Evolutionary conservation across 2,329 filamentous ascomycete species (phyloP).

Genomic region (Golovinomyces cichoracearum): DNA sequence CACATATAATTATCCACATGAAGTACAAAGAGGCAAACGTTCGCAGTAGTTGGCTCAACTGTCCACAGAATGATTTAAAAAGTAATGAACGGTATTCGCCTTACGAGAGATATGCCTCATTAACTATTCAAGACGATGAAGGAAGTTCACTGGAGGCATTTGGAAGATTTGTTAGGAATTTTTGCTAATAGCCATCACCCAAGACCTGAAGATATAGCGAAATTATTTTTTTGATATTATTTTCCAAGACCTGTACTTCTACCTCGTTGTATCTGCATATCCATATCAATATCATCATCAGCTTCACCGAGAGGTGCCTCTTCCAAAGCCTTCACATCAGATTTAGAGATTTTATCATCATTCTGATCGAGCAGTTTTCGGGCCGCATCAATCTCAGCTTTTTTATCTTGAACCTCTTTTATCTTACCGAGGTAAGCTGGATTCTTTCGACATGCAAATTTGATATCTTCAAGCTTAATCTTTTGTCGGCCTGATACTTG

Average conservation of each 20-base stretch:
- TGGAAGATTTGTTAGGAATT: too few species aligned
- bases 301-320: slow-evolving; percentile 28
- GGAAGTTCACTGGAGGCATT: too few species aligned
- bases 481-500: slow-evolving; percentile 76
- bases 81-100: too few species aligned
- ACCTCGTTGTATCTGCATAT: slow-evolving; percentile 4
- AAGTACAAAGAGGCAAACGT: too few species aligned
- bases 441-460: slow-evolving; percentile 73
- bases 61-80: too few species aligned
- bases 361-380: slow-evolving; percentile 49
- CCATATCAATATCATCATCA: slow-evolving; percentile 24
- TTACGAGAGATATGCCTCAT: too few species aligned
- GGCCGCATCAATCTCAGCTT: slow-evolving; percentile 60
- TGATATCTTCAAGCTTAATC: slow-evolving; percentile 95
- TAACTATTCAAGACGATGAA: too few species aligned
- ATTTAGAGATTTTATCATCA: slow-evolving; percentile 34
- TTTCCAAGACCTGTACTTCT: slow-evolving; percentile 6
- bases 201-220: too few species aligned
- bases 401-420: slow-evolving; percentile 68
- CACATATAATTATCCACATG: too few species aligned
- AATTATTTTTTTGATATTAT: too few species aligned
- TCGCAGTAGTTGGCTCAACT: too few species aligned
- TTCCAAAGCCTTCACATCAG: slow-evolving; percentile 19
- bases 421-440: slow-evolving; percentile 68
- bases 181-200: too few species aligned